phyloP scores from a whole-genome alignment of 441 rosid species.

The Codiaeum variegatum region DNA sequence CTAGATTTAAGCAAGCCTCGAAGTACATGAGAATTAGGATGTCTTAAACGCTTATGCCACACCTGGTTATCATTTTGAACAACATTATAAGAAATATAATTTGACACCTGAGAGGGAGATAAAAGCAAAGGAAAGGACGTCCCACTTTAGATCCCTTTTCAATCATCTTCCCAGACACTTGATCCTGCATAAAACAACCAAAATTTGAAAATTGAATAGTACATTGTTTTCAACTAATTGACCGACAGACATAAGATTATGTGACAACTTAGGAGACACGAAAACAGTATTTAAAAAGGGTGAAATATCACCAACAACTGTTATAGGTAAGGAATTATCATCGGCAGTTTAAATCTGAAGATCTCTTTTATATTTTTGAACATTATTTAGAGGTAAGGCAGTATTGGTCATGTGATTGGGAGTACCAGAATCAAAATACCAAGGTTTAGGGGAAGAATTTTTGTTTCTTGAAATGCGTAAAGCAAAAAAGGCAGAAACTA shows the following conservation, averaged over 20 bases:
- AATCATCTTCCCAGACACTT: not conserved
- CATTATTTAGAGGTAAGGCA: no score
- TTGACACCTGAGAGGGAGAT: not conserved
- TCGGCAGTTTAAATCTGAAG: slow-evolving; percentile 1
- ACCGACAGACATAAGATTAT: not conserved
- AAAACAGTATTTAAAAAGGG: no score
- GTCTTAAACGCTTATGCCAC: not conserved
- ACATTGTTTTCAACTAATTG: not conserved
- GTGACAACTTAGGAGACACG: slow-evolving; percentile 4
- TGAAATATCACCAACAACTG: not conserved
- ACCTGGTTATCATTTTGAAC: not conserved
- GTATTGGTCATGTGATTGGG: no score
- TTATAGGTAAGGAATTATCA: slow-evolving; percentile 11
- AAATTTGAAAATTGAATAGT: not conserved
- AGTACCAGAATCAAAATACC: no score
- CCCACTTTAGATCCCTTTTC: not conserved
- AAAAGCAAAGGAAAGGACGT: not conserved
- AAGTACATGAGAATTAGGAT: not conserved
- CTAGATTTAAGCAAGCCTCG: not conserved
- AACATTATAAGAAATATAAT: slow-evolving; percentile 2
- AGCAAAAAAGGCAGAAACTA: not conserved
- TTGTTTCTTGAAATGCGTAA: slow-evolving; percentile 4
- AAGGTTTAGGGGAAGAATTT: no score
- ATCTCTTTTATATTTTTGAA: not conserved
- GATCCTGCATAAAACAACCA: slow-evolving; percentile 1